phyloP scores from a whole-genome alignment of 176 grass and related monocot genomes.

The Oryza brachyantha region DNA sequence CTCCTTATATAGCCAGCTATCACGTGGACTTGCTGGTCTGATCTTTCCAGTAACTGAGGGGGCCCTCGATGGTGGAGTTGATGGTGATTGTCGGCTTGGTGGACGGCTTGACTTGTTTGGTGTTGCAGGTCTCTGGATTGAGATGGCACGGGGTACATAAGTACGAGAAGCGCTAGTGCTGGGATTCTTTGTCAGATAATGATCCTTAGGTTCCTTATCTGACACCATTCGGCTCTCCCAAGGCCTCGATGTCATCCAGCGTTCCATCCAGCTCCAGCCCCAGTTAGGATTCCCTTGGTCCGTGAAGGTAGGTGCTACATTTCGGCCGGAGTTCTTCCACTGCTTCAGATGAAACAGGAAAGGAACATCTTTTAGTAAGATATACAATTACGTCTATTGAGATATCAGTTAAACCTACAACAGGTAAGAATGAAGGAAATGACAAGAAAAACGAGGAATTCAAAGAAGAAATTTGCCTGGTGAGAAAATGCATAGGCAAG shows the following conservation, averaged over 20 bases:
- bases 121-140: constrained; percentile 45
- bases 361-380: background rate
- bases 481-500: constrained; percentile 99
- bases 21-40: constrained; percentile 65
- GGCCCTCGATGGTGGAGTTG: constrained; percentile 58
- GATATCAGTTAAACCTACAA: background rate
- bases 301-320: constrained; percentile 54
- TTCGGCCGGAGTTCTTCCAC: constrained; percentile 71
- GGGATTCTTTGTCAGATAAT: constrained; percentile 19
- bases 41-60: constrained; percentile 45
- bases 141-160: constrained; percentile 27
- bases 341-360: constrained; percentile 36
- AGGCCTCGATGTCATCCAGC: constrained; percentile 80
- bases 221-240: constrained; percentile 52
- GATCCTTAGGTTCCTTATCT: constrained; percentile 54
- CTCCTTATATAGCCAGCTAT: constrained; percentile 50
- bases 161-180: constrained; percentile 1
- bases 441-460: constrained; percentile 9
- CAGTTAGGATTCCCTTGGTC: constrained; percentile 85
- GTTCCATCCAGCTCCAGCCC: constrained; percentile 98
- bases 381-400: background rate
- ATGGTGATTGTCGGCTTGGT: constrained; percentile 59
- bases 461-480: constrained; percentile 47
- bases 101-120: constrained; percentile 56
- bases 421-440: background rate